Percentiles rank a stretch among this genome's conserved stretches.
phyloP scores from a whole-genome alignment of 1,284 basidiomycete species.

The Pseudozyma tsukubaensis region DNA sequence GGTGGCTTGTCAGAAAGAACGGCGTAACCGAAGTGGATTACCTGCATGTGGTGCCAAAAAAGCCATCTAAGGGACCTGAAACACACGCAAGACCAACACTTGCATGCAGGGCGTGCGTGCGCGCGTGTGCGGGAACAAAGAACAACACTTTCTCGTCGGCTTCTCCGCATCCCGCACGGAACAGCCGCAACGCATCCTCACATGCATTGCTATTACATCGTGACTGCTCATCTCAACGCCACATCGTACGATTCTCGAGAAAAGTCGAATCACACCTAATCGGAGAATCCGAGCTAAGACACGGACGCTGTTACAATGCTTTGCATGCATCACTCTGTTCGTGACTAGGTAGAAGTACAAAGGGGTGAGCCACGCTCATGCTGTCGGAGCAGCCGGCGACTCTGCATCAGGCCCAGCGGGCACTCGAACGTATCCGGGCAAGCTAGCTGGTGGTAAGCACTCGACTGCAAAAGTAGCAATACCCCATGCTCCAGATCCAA shows the following conservation, averaged over 20 bases:
- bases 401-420: conserved; percentile 18
- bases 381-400: neutral
- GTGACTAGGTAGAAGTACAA: conserved; percentile 13
- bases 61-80: conserved; percentile 20
- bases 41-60: no score
- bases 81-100: conserved; percentile 14
- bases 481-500: conserved; percentile 54
- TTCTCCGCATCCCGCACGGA: conserved; percentile 5
- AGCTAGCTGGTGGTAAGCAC: conserved; percentile 19
- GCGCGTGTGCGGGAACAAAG: neutral
- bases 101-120: conserved; percentile 4
- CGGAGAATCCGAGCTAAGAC: neutral
- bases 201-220: no score
- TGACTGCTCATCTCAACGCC: no score
- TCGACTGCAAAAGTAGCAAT: conserved; percentile 48
- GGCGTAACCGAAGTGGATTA: no score
- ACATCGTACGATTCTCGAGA: no score
- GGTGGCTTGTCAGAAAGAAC: no score
- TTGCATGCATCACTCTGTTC: neutral
- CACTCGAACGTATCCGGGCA: conserved; percentile 20
- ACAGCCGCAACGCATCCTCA: neutral
- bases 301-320: neutral
- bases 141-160: conserved; percentile 8
- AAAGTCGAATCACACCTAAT: neutral
- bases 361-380: neutral